Percentiles rank a stretch among this genome's conserved stretches.
phyloP scores from a whole-genome alignment of 2,329 filamentous ascomycete genomes.

The Penicillium sp. region DNA sequence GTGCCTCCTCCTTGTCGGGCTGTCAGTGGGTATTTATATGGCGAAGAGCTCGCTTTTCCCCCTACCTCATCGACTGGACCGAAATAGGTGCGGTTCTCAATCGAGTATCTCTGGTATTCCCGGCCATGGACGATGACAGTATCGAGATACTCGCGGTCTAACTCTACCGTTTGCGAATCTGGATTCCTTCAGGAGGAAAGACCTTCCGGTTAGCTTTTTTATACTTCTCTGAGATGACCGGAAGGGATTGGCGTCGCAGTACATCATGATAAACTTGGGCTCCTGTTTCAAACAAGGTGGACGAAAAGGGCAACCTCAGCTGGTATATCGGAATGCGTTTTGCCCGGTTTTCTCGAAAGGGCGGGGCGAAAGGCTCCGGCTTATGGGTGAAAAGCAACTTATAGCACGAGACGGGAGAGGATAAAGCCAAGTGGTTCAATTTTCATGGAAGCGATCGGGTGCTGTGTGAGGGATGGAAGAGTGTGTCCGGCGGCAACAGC shows the following conservation, averaged over 20 bases:
- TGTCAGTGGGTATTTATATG: conserved; percentile 20
- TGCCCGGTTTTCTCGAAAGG: conserved; percentile 12
- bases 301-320: conserved; percentile 14
- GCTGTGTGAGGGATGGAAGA: conserved; percentile 13
- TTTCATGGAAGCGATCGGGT: conserved; percentile 34
- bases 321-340: conserved; percentile 19
- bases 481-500: conserved; percentile 23
- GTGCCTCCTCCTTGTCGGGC: conserved; percentile 63
- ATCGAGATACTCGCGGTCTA: conserved; percentile 64
- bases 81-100: conserved; percentile 68
- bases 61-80: conserved; percentile 72
- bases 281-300: conserved; percentile 16
- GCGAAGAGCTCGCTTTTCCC: conserved; percentile 6
- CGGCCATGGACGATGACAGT: conserved; percentile 65
- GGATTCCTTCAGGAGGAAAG: conserved; percentile 41
- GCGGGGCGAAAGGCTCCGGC: conserved; percentile 26
- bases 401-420: conserved; percentile 18
- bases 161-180: conserved; percentile 51
- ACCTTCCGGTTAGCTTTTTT: conserved; percentile 31
- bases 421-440: conserved; percentile 25
- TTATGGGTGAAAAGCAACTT: conserved; percentile 17
- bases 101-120: conserved; percentile 68
- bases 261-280: conserved; percentile 35
- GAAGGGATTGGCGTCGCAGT: conserved; percentile 14
- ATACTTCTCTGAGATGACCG: conserved; percentile 8